These are phyloP conservation scores for Xylariaceae sp. DNA, from an alignment of 2,329 filamentous ascomycete species.

Conservation along the genomic window DNA sequence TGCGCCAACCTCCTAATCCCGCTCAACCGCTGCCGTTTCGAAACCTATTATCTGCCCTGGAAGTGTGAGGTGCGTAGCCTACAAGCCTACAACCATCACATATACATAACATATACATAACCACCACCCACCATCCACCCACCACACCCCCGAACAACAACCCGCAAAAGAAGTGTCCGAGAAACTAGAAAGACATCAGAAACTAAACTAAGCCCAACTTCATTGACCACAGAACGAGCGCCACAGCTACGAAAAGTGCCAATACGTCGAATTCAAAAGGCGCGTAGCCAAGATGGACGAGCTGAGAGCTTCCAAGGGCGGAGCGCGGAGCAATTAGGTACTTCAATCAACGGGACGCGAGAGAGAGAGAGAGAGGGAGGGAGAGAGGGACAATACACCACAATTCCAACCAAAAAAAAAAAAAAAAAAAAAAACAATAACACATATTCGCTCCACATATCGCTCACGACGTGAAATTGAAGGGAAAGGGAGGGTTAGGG, in stretches of 20 bases:
- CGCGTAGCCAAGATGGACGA: conserved; percentile 98
- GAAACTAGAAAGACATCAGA: no score
- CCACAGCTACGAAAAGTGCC: conserved; percentile 98
- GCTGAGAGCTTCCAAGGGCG: conserved; percentile 77
- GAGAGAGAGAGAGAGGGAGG: not conserved
- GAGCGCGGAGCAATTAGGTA: conserved; percentile 75
- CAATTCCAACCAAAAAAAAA: no score
- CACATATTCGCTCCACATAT: no score
- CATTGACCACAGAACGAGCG: conserved; percentile 66
- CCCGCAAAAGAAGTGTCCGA: no score
- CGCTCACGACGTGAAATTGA: no score
- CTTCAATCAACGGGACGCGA: not conserved
- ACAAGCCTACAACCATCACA: not conserved
- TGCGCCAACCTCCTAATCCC: conserved; percentile 94
- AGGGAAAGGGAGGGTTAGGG: no score
- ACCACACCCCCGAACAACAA: not conserved
- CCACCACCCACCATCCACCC: not conserved
- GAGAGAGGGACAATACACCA: no score
- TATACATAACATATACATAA: not conserved
- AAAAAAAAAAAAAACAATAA: not conserved
- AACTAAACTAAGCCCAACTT: not conserved
- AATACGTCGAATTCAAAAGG: conserved; percentile 98
- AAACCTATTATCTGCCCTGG: conserved; percentile 93
- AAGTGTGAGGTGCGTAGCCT: conserved; percentile 79
- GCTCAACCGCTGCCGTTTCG: conserved; percentile 86